Evolutionary conservation across 345 rosid species (phyloP).

Genomic region (Viola odorata): DNA sequence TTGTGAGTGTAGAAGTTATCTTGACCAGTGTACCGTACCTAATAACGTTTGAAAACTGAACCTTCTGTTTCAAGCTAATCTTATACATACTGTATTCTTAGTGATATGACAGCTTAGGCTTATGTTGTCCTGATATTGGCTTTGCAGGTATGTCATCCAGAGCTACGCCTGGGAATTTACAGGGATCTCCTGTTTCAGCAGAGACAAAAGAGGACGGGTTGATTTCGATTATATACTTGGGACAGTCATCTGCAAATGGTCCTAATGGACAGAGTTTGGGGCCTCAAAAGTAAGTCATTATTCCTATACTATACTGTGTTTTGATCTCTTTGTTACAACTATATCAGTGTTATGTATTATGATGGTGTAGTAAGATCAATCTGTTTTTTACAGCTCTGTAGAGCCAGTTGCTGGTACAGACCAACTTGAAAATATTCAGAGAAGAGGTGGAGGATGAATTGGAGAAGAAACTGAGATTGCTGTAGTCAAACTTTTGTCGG

Average conservation of each 20-base stretch:
- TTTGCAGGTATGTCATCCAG: conserved; percentile 64
- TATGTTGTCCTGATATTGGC: not conserved
- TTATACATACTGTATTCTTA: not conserved
- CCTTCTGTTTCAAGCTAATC: too few relatives aligned
- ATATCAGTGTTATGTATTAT: not conserved
- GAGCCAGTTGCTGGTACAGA: conserved; percentile 47
- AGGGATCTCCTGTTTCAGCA: conserved; percentile 43
- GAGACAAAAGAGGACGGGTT: conserved; percentile 36
- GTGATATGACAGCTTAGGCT: not conserved
- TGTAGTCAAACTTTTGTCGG: not conserved
- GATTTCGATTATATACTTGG: conserved; percentile 48
- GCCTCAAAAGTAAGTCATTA: conserved; percentile 38
- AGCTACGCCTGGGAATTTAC: conserved; percentile 24
- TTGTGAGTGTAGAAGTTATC: not conserved
- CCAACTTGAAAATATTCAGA: conserved; percentile 19
- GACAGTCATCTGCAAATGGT: conserved; percentile 39
- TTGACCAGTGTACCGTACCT: not conserved
- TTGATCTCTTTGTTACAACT: not conserved
- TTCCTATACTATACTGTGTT: not conserved
- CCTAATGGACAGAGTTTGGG: conserved; percentile 30
- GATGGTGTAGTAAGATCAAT: too few relatives aligned
- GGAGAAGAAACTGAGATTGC: not conserved
- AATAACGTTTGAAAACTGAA: not conserved
- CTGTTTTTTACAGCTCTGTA: conserved; percentile 36
- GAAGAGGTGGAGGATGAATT: conserved; percentile 29